phyloP scores from a whole-genome alignment of 2,329 filamentous ascomycete species.

The Calonectria naviculata region DNA sequence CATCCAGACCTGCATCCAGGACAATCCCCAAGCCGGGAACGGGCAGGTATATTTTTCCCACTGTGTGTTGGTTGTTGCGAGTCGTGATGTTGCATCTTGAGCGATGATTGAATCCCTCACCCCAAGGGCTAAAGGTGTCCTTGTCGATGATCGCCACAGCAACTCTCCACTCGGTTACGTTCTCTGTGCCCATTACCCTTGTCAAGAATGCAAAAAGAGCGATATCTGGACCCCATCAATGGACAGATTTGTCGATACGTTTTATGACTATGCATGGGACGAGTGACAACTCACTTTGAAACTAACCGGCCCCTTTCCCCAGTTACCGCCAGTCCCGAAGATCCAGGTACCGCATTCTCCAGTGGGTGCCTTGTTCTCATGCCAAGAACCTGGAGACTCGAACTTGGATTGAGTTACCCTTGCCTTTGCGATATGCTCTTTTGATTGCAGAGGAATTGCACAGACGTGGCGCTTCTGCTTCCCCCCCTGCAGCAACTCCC shows the following conservation, averaged over 20 bases:
- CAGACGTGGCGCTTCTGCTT: background rate
- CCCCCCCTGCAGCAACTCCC: background rate
- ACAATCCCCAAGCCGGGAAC: constrained; percentile 21
- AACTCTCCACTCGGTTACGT: background rate
- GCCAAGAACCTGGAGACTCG: background rate
- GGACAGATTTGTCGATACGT: background rate
- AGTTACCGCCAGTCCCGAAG: background rate
- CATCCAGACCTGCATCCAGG: constrained; percentile 36
- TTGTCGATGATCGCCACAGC: background rate
- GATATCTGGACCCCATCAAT: background rate
- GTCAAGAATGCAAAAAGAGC: background rate
- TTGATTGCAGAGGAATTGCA: background rate
- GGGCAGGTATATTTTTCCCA: background rate
- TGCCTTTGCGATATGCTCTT: background rate
- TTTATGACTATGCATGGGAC: constrained; percentile 15
- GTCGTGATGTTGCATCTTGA: background rate
- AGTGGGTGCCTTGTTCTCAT: background rate
- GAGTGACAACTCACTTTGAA: constrained; percentile 21
- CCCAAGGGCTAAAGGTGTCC: background rate
- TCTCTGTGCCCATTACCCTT: background rate
- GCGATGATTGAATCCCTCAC: background rate
- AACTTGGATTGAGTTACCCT: background rate
- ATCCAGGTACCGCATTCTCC: constrained; percentile 8
- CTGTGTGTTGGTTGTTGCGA: background rate
- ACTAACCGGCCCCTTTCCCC: background rate